Evolutionary conservation across 2,329 filamentous ascomycete genomes (phyloP), one percentile per base, ranked within the genome.

Genomic region (Hymenoscyphus linearis): DNA sequence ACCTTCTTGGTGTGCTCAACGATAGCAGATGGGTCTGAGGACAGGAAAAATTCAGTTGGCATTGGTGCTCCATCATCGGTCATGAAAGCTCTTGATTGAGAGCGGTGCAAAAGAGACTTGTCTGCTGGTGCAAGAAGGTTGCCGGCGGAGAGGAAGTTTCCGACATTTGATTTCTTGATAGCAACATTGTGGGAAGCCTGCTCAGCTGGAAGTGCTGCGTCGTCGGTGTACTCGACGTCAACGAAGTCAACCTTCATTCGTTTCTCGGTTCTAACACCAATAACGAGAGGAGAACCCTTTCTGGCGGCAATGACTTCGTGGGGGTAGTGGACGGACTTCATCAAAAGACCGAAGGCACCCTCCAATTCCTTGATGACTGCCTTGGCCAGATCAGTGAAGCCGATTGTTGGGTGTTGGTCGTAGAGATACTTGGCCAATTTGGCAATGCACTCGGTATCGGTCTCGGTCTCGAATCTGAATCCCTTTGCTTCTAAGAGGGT

Each of bases 241-340:
- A 99, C 95, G 73, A 99, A 99, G 80, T 99, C 95, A 66, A 99
- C 95, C 88, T 98, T 99, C 95, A 99, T 98, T 81, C 96, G 96
- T 83, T 90, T 96, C 79, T 92, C 85, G 60, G 95, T 98, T 80
- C 92, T 90, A 75, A 99, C 95, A 79, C 95, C 95, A 71, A 99
- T 91, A 66, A 99, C 95, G 64, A 99, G 85, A 52, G 95, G 95
- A 65, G 95, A 99, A 79, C 95, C 95, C 85, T 99, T 99, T 72
- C 95, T 91, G 75, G 95, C 95, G 60, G 95, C 95, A 77, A 99
- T 91, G 66, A 98, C 90, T 82, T 99, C 95, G 75, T 97, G 91
- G 63, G 95, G 95, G 82, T 91, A 99, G 85, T 98, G 93, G 61
- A 97, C 91, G 50, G 95, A 99, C 84, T 98, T 99, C 81, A 99